Evolutionary conservation across 2,329 filamentous ascomycete genomes (phyloP).

Genomic region (Neurospora sp.): DNA sequence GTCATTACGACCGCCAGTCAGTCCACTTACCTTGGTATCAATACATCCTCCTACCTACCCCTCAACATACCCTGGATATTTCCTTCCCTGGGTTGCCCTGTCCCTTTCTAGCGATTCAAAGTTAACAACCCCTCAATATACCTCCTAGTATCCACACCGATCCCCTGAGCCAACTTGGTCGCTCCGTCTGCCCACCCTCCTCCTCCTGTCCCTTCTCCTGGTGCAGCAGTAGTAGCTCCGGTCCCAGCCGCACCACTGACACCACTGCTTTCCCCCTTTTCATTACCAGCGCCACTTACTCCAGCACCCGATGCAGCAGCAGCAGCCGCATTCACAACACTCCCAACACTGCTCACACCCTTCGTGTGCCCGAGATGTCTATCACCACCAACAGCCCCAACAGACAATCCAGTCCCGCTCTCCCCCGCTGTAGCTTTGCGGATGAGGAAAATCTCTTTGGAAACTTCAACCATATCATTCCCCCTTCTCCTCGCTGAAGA

Average conservation of each 20-base stretch:
- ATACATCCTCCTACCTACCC: background rate
- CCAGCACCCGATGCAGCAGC: background rate
- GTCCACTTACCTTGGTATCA: background rate
- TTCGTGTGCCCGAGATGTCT: background rate
- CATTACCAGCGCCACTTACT: background rate
- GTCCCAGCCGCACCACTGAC: background rate
- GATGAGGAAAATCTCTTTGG: too few species aligned
- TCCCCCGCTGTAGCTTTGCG: too few species aligned
- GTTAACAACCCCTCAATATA: slow-evolving; percentile 66
- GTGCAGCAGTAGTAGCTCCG: background rate
- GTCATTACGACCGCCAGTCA: background rate
- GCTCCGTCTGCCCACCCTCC: slow-evolving; percentile 44
- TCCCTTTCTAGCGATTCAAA: slow-evolving; percentile 34
- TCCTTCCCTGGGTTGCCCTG: background rate
- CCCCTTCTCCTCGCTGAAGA: background rate
- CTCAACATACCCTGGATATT: background rate
- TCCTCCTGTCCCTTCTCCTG: slow-evolving; percentile 23
- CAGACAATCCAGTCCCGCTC: too few species aligned
- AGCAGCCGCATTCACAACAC: background rate
- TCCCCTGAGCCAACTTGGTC: slow-evolving; percentile 56
- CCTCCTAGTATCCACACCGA: slow-evolving; percentile 65
- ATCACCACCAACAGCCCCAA: too few species aligned
- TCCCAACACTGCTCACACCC: background rate
- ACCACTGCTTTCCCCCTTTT: background rate
- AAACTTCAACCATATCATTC: slow-evolving; percentile 17